A percentile compares a stretch with the other conserved stretches of the same genome.
Evolutionary conservation across 129 eudicot genomes (phyloP).

Genomic region (Centaurea solstitialis): DNA sequence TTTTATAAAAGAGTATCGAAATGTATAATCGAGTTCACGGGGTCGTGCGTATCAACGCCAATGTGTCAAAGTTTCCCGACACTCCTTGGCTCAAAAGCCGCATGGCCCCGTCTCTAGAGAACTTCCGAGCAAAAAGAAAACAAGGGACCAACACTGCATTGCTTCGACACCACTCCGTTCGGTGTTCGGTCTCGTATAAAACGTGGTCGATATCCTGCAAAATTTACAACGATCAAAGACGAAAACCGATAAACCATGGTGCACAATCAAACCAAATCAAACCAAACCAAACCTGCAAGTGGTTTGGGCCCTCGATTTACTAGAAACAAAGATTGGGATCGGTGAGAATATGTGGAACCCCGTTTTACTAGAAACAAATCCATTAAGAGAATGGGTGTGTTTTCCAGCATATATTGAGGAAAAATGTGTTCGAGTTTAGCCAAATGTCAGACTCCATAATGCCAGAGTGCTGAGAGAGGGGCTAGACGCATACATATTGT

Average conservation of each 20-base stretch:
- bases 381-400: background rate
- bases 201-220: slow-evolving; percentile 81
- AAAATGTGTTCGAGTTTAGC: background rate
- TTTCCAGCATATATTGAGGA: background rate
- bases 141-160: slow-evolving; percentile 68
- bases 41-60: slow-evolving; percentile 31
- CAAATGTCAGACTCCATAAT: background rate
- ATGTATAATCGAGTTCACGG: slow-evolving; percentile 21
- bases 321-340: background rate
- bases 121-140: slow-evolving; percentile 85
- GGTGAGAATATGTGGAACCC: too few relatives aligned
- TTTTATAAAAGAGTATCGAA: background rate
- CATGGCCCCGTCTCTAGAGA: slow-evolving; percentile 94
- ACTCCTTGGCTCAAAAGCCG: slow-evolving; percentile 77
- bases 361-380: background rate
- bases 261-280: background rate
- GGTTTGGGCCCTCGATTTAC: background rate
- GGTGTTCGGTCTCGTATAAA: slow-evolving; percentile 80
- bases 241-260: background rate
- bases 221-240: background rate
- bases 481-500: too few relatives aligned
- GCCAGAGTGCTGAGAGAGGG: background rate
- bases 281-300: background rate
- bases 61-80: slow-evolving; percentile 45
- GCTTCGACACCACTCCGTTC: slow-evolving; percentile 92